Percentiles rank a stretch among this genome's conserved stretches.
Conservation (phyloP, 2,329 filamentous ascomycete genomes). For the Mariannaea sp. region DNA sequence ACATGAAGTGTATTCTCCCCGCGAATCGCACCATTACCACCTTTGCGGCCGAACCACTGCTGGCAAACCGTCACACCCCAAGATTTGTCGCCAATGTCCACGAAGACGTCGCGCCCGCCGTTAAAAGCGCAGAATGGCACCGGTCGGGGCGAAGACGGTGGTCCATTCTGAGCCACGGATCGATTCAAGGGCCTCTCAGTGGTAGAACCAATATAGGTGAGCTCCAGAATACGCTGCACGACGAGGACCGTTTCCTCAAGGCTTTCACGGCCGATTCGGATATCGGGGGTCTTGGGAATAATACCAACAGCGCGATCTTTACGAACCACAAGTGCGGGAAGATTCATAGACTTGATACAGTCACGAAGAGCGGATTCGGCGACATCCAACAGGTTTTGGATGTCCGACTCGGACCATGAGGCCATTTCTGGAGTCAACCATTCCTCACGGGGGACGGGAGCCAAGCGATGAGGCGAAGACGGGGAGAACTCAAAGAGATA, state of each 20-base stretch:
- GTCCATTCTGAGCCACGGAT: slow-evolving; percentile 20
- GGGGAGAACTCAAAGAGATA: slow-evolving; percentile 85
- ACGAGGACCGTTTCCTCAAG: slow-evolving; percentile 96
- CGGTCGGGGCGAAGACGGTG: slow-evolving; percentile 33
- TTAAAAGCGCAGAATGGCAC: slow-evolving; percentile 98
- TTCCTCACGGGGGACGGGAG: slow-evolving; percentile 65
- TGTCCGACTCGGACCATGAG: slow-evolving; percentile 75
- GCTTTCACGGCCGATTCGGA: slow-evolving; percentile 80
- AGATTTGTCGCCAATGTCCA: slow-evolving; percentile 97
- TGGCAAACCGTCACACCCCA: slow-evolving; percentile 95
- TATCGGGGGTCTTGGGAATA: slow-evolving; percentile 64
- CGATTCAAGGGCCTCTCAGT: slow-evolving; percentile 37
- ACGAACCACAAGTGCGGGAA: slow-evolving; percentile 79
- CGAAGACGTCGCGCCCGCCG: slow-evolving; percentile 95
- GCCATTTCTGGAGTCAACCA: slow-evolving; percentile 83
- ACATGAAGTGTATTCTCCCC: slow-evolving; percentile 87
- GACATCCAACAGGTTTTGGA: slow-evolving; percentile 81
- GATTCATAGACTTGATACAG: slow-evolving; percentile 76
- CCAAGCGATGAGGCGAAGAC: slow-evolving; percentile 67
- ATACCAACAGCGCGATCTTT: slow-evolving; percentile 89
- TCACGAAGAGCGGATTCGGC: slow-evolving; percentile 84
- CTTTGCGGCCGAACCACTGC: slow-evolving; percentile 73
- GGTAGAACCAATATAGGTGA: slow-evolving; percentile 61
- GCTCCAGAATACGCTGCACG: slow-evolving; percentile 89
- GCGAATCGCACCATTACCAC: slow-evolving; percentile 54